A percentile compares a stretch with the other conserved stretches of the same genome.
phyloP scores from a whole-genome alignment of 2,329 filamentous ascomycete genomes.

The Verticillium longisporum region DNA sequence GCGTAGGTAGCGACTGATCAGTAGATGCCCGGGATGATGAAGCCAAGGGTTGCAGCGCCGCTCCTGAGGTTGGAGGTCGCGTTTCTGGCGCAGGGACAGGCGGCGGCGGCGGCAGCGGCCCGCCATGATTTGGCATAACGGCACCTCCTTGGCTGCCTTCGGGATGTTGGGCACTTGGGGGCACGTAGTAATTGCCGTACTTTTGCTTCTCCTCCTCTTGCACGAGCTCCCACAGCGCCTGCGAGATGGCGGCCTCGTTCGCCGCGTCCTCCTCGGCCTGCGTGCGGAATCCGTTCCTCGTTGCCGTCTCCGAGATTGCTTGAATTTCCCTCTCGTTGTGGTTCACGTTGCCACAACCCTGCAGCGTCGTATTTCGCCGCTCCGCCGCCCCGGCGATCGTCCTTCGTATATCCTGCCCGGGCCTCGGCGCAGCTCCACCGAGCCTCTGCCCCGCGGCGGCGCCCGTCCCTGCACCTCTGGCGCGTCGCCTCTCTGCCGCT shows the following conservation, averaged over 20 bases:
- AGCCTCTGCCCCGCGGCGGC: slow-evolving; percentile 63
- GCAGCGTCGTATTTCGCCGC: slow-evolving; percentile 57
- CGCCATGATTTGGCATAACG: slow-evolving; percentile 15
- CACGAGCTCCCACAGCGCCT: slow-evolving; percentile 79
- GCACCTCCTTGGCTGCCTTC: slow-evolving; percentile 33
- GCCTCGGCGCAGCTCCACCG: slow-evolving; percentile 50
- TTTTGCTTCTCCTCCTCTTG: slow-evolving; percentile 64
- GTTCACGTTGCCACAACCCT: slow-evolving; percentile 70
- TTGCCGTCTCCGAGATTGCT: slow-evolving; percentile 56
- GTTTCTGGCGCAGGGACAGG: slow-evolving; percentile 11
- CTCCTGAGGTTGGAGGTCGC: neutral
- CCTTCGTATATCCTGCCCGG: slow-evolving; percentile 62
- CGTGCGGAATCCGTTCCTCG: slow-evolving; percentile 69
- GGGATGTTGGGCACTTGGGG: slow-evolving; percentile 42
- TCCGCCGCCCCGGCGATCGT: slow-evolving; percentile 68
- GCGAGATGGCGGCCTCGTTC: slow-evolving; percentile 79
- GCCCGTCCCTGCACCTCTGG: slow-evolving; percentile 32
- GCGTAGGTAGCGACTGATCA: neutral
- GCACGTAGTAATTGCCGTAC: slow-evolving; percentile 48
- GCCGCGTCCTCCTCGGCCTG: slow-evolving; percentile 83
- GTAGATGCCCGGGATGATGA: neutral
- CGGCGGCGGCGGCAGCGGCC: slow-evolving; percentile 5
- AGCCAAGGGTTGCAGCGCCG: neutral
- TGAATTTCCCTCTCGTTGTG: slow-evolving; percentile 60
- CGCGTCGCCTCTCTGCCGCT: slow-evolving; percentile 64